These are phyloP conservation scores for Cetradonia linearis DNA, from an alignment of 495 filamentous ascomycete genomes.

Conservation along the genomic window DNA sequence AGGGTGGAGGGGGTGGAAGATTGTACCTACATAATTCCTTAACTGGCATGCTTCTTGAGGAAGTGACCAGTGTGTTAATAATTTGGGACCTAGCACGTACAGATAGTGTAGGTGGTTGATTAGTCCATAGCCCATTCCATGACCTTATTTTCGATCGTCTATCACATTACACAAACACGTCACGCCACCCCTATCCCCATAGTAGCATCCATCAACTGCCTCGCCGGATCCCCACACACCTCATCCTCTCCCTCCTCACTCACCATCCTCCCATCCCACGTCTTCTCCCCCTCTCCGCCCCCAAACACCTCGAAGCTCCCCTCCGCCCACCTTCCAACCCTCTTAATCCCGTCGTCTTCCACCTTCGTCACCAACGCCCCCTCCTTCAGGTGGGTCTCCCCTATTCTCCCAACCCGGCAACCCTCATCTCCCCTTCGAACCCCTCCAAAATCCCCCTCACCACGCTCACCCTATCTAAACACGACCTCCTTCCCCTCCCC, in stretches of 20 bases:
- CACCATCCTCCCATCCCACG: background rate
- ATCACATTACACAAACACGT: no score
- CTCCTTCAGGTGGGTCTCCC: no score
- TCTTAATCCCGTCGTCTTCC: background rate
- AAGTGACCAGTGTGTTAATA: background rate
- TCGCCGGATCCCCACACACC: background rate
- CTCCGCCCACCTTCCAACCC: background rate
- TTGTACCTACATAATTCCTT: background rate
- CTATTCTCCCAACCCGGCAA: background rate
- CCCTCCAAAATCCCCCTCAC: background rate
- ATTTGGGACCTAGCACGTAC: background rate
- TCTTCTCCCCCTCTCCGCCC: background rate
- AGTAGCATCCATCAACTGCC: background rate
- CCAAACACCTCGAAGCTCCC: background rate
- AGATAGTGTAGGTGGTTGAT: background rate
- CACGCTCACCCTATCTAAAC: background rate
- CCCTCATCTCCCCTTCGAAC: conserved; percentile 7
- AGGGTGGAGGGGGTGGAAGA: background rate
- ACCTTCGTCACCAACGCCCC: background rate
- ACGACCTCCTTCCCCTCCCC: background rate
- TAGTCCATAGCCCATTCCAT: no score
- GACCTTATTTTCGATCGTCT: no score
- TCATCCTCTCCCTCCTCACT: background rate
- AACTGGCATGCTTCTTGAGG: background rate
- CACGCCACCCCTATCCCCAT: no score